These are phyloP conservation scores for Arthrinium puccinioides DNA, from an alignment of 2,329 filamentous ascomycete genomes.

Conservation along the genomic window DNA sequence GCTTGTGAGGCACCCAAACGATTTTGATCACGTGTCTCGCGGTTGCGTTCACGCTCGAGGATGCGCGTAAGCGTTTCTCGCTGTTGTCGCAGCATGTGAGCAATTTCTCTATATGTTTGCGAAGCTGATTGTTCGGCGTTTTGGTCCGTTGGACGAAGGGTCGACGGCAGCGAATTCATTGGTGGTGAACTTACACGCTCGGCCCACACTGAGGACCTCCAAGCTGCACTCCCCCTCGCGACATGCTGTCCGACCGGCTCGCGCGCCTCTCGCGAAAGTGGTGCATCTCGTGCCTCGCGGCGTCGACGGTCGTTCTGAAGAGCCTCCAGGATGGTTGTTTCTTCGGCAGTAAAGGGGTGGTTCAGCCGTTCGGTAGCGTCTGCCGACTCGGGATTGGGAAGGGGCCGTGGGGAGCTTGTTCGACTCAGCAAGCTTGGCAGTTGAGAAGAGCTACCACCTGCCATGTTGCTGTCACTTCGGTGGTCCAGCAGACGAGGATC, in stretches of 20 bases:
- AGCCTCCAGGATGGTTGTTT: constrained; percentile 49
- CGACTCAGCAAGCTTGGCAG: constrained; percentile 28
- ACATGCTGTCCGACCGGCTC: constrained; percentile 17
- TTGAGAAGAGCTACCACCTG: constrained; percentile 16
- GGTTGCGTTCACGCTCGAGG: constrained; percentile 22
- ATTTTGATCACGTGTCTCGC: constrained; percentile 18
- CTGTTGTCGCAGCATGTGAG: constrained; percentile 12
- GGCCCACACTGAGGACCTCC: constrained; percentile 20
- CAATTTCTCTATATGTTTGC: constrained; percentile 4
- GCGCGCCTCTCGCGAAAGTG: constrained; percentile 26
- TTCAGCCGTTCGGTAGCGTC: constrained; percentile 37
- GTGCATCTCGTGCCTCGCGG: constrained; percentile 33
- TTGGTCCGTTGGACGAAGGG: constrained; percentile 1
- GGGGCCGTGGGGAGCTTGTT: constrained; percentile 14
- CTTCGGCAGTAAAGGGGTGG: constrained; percentile 43
- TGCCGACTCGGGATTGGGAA: constrained; percentile 20
- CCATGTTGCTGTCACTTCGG: constrained; percentile 35
- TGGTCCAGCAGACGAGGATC: constrained; percentile 45
- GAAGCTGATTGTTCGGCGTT: constrained; percentile 1
- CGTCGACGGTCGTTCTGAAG: constrained; percentile 46
- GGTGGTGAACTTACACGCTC: constrained; percentile 23
- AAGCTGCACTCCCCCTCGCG: constrained; percentile 13
- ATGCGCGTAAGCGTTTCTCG: constrained; percentile 23
- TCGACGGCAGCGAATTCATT: constrained; percentile 2
- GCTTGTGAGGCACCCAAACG: constrained; percentile 15